Evolutionary conservation across 2,329 filamentous ascomycete genomes (phyloP), one percentile per base, ranked within the genome.

Genomic region (Shiraia bambusicola): DNA sequence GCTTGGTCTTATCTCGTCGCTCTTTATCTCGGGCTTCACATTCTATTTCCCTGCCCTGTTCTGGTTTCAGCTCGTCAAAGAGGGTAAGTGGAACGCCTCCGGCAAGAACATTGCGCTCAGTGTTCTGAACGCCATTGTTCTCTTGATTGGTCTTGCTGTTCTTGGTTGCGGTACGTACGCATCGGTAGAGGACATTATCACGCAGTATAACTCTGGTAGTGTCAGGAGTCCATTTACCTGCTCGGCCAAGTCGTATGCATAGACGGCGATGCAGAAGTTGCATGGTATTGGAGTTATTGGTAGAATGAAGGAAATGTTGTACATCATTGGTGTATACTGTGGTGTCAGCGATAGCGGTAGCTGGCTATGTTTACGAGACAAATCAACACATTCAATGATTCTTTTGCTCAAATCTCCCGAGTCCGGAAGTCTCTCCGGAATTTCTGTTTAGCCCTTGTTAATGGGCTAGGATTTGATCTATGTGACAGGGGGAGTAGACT

Each of bases 1-100:
- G 3, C 72, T 89, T n/a, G 81, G 80, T 25, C 69, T 88, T 28
- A 79, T 87, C 40, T 68, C 65, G 3, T 58, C 82, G 4, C 69
- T 86, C 2, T 86, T 87, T 52, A 82, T 80, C 27, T 81, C 76
- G 31, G 86, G 84, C 77, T 88, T 88, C 67, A 84, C 80, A 11
- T 79, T 72, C 46, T 68, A 67, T 50, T 67, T 69, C 53, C 67
- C 67, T 0, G 67, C 45, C 1, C 45, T 67, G 14, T 65, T 69
- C 47, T 71, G 64, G 76, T 70, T 51, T 50, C 45, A 39, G 31
- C 39, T 47, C 14, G 50, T 75, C 55, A 73, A 72, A 56, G 61
- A 69, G 45, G 73, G 73, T 15, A 69, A 69, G 45, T 76, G 72
- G 70, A 59, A 65, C 34, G 42, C 48, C 9, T 55, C 49, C 17